Evolutionary conservation across 805 yeast species (phyloP).

Genomic region (Metschnikowia baotianmanensis): DNA sequence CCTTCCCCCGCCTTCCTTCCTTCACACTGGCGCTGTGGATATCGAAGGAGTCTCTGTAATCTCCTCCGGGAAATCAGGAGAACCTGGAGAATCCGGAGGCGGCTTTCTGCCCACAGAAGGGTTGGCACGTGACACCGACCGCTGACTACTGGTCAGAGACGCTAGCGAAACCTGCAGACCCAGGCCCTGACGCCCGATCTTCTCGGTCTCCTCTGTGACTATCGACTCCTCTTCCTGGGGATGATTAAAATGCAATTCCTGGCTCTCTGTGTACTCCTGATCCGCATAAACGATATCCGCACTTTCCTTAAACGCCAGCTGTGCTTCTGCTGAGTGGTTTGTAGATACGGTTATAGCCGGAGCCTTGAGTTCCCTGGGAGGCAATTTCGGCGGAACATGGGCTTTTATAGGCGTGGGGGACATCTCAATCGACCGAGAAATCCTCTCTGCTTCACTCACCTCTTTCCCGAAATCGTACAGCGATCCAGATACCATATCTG

Average conservation of each 20-base stretch:
- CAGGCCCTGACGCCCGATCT: background rate
- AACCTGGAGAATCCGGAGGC: slow-evolving; percentile 3
- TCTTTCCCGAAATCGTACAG: slow-evolving; percentile 19
- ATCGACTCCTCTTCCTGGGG: no score
- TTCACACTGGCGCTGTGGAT: slow-evolving; percentile 7
- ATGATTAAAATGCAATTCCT: no score
- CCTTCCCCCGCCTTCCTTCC: background rate
- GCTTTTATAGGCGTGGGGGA: slow-evolving; percentile 2
- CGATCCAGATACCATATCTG: no score
- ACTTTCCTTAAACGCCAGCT: no score
- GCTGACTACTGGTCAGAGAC: background rate
- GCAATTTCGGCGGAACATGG: slow-evolving; percentile 6
- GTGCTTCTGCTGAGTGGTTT: background rate
- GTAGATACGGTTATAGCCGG: background rate
- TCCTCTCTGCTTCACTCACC: slow-evolving; percentile 3
- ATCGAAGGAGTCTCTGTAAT: slow-evolving; percentile 1
- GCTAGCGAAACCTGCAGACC: background rate
- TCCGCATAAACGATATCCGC: no score
- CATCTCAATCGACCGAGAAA: slow-evolving; percentile 11
- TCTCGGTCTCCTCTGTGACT: no score
- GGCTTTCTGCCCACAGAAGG: slow-evolving; percentile 4
- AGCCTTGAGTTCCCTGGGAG: slow-evolving; percentile 5
- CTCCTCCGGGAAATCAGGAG: no score
- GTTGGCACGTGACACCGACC: background rate
- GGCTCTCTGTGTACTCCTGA: no score